Conservation (phyloP, 129 eudicot species). For the Saussurea involucrata region DNA sequence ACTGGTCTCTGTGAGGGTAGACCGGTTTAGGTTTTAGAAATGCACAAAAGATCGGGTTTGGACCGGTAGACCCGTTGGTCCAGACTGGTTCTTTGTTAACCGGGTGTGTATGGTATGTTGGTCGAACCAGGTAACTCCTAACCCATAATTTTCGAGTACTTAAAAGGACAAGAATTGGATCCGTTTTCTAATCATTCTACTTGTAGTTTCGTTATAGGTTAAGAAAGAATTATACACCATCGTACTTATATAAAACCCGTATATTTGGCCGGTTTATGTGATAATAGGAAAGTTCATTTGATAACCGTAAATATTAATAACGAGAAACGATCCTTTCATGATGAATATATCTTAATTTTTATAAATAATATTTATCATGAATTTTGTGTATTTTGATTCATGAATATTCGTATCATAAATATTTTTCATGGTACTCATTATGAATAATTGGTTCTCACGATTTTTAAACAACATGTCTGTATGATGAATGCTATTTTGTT, state of each 20-base stretch:
- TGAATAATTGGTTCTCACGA: too few relatives aligned
- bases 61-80: background rate
- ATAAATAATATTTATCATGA: too few relatives aligned
- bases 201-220: background rate
- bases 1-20: background rate
- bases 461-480: too few relatives aligned
- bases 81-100: background rate
- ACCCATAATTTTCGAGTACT: background rate
- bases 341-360: background rate
- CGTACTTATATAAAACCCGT: too few relatives aligned
- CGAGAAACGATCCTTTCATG: background rate
- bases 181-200: background rate
- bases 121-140: constrained; percentile 9
- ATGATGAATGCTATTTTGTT: too few relatives aligned
- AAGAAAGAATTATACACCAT: too few relatives aligned
- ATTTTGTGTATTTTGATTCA: too few relatives aligned
- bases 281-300: background rate
- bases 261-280: too few relatives aligned
- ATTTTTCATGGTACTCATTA: too few relatives aligned
- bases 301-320: too few relatives aligned
- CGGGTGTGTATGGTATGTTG: background rate
- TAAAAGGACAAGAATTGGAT: background rate
- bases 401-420: too few relatives aligned
- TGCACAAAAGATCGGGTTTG: constrained; percentile 4
- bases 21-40: constrained; percentile 5